Base-by-base conservation (phyloP, 306 rosid species). In the Corylus avellana region DNA sequence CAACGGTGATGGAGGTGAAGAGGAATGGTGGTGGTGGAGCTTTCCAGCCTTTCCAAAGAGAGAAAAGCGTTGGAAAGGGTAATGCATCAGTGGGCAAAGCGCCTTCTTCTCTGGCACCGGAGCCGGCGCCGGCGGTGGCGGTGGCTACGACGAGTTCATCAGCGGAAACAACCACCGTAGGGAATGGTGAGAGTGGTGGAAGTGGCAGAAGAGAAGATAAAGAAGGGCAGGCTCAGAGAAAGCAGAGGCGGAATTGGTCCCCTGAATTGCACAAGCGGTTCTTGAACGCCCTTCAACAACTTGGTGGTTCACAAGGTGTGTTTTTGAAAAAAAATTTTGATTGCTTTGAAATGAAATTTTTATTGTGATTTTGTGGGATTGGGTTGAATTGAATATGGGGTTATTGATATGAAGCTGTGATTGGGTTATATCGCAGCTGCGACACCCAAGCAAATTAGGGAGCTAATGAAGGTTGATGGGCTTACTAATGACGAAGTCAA, bases 401-500 rank as follows among this genome's bases (percentile, higher is more conserved):
- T 20, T 64, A 16, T 74, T 80, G 50, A 78, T 64, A 4, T 53
- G 48, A 56, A 68, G 75, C 14, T 16, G 55, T 58, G 72, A 70
- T 81, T 72, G 56, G 13, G 77, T 85, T 48, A 1, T 80, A 57
- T 75, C 83, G 63, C 80, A 94, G 98, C 84, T 77, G 98, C 98
- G 32, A 94, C 98, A 1, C 98, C 98, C 2, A 94, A 94, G 81
- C 98, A 94, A 84, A 94, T 94, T 76, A 89, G 97, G 77, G 98
- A 94, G 51, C 81, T 85, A 17, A 94, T 94, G 98, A 94, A 90
- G 85, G 97, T 92, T 57, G 97, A 94, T 88, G 96, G 97, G 47
- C 96, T 94, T 75, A 94, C 98, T n/a, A 94, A 94, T 74, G 98
- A 92, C 59, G 98, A 94, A 84, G 98, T 94, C 81, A 94, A 94